A percentile compares a stretch with the other conserved stretches of the same genome.
Evolutionary conservation across 495 filamentous ascomycete species (phyloP).

Genomic region (Neurospora sublineolata): DNA sequence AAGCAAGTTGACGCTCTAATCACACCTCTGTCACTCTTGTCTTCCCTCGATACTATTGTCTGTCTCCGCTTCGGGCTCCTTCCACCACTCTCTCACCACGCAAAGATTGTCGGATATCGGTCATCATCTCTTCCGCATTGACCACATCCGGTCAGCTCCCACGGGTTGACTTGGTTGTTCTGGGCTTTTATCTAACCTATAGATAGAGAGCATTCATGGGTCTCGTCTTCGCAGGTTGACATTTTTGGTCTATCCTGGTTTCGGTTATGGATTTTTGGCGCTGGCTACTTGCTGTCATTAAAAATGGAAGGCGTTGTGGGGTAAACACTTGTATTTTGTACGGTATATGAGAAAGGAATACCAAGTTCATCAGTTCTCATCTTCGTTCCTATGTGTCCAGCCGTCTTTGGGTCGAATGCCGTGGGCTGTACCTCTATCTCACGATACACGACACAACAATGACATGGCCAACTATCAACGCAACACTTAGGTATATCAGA

Average conservation of each 20-base stretch:
- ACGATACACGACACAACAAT: too few species aligned
- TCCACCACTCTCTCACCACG: not conserved
- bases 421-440: too few species aligned
- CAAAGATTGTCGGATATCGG: not conserved
- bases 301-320: not conserved
- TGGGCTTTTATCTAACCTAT: not conserved
- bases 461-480: too few species aligned
- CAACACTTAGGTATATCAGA: too few species aligned
- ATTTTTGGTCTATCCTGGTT: not conserved
- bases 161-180: not conserved
- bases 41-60: not conserved
- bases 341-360: not conserved
- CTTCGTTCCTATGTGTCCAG: not conserved
- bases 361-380: not conserved
- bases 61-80: not conserved
- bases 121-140: not conserved
- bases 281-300: not conserved
- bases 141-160: not conserved
- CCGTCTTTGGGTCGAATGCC: too few species aligned
- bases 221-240: not conserved
- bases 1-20: not conserved
- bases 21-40: not conserved
- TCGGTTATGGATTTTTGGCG: not conserved
- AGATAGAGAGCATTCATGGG: not conserved
- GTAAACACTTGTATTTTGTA: not conserved